Base-by-base conservation (phyloP, 352 stramenopile genomes). In the Globisporangium paroecandrum region DNA sequence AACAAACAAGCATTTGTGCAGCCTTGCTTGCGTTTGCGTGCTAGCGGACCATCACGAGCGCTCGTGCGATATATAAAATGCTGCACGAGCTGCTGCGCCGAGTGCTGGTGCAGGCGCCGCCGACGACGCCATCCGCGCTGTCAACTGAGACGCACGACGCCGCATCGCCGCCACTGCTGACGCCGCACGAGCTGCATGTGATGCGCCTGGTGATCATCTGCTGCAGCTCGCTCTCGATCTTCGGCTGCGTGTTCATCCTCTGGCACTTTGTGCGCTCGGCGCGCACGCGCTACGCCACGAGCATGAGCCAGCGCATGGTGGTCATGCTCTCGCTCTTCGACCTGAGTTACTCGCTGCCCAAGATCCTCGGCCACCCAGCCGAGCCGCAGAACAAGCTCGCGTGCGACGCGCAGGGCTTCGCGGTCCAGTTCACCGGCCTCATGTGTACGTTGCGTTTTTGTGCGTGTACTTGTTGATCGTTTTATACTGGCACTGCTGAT, bases 221-320 rank as follows among this genome's bases (percentile, higher is more conserved):
- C 57, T 83, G 74, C 65, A 81, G 70, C 46, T 64, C 69, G 51
- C 65, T 88, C 56, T 88, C 77, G n/a, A 69, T 88, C 8, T 34
- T 67, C 32, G 77, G 79, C 20, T 81, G 77, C 62, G 69, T 78
- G 1, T 84, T 78, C 72, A 85, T 88, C 34, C 51, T 84, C 3
- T 78, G 75, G 24, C 77, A 85, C 62, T 77, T 82, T 65, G 75
- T 78, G 57, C 69, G 74, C 47, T 82, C 66, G 0, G 62, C 72
- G 12, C 41, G 64, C 24, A 55, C 69, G n/a, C 36, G 54, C 7
- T 63, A 54, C 36, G 77, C 70, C 38, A 69, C 83, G 38, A 84
- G 69, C 32, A 76, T 82, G 70, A 81, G 85, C 56, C 84, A 89
- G 64, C 87, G 78, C 74, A 92, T 92, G 84, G 81, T 92, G 62